phyloP scores from a whole-genome alignment of 163 green algal species.

The Scenedesmus sp. region DNA sequence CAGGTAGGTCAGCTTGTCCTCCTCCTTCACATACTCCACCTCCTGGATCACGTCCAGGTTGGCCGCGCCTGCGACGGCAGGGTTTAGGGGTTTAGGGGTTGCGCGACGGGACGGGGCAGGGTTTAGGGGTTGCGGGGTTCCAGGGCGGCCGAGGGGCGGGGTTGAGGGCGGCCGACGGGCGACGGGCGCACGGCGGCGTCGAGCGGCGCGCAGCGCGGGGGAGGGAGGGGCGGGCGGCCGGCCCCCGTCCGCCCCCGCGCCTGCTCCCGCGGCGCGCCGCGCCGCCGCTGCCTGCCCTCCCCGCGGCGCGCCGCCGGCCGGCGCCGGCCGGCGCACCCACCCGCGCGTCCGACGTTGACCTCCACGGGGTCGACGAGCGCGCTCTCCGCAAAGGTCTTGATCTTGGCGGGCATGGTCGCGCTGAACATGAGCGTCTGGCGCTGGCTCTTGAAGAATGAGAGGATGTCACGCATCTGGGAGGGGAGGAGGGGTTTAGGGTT shows the following conservation, averaged over 20 bases:
- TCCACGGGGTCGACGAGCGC: slow-evolving; percentile 94
- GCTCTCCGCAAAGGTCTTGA: slow-evolving; percentile 96
- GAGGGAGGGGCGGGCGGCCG: too few relatives aligned
- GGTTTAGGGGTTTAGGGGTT: too few relatives aligned
- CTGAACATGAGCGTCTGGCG: slow-evolving; percentile 97
- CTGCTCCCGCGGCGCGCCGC: too few relatives aligned
- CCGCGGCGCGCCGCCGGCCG: neutral
- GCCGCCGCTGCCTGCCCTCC: neutral
- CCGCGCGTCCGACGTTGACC: slow-evolving; percentile 95
- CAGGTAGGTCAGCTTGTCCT: slow-evolving; percentile 95
- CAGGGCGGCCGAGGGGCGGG: too few relatives aligned
- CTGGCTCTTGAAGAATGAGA: slow-evolving; percentile 86
- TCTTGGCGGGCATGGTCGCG: slow-evolving; percentile 98
- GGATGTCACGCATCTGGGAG: slow-evolving; percentile 56
- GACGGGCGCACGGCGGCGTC: too few relatives aligned
- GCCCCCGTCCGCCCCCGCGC: too few relatives aligned
- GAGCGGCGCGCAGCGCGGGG: too few relatives aligned
- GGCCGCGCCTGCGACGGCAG: slow-evolving; percentile 75
- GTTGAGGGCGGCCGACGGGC: neutral
- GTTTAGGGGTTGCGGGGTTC: neutral
- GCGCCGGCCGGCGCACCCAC: too few relatives aligned
- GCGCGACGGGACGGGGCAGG: neutral
- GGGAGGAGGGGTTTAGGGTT: neutral
- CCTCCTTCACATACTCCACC: slow-evolving; percentile 99
- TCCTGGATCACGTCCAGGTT: slow-evolving; percentile 99